A percentile compares a stretch with the other conserved stretches of the same genome.
Conservation (phyloP, 2,329 filamentous ascomycete genomes). For the Fusarium brachygibbosum region DNA sequence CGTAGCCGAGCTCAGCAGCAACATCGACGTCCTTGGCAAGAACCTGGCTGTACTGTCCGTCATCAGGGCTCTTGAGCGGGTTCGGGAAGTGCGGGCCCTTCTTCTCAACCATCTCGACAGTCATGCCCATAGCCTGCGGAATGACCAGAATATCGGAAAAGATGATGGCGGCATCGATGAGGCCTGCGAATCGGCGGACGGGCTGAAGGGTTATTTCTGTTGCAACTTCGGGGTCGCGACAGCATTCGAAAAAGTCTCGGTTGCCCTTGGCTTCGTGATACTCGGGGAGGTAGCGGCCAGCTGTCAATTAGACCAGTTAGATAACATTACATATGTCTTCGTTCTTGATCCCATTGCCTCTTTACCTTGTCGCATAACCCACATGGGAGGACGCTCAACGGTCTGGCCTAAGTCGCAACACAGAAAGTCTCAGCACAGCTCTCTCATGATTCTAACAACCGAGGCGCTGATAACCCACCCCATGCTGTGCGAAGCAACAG, state of each 20-base stretch:
- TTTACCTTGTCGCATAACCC: conserved; percentile 99
- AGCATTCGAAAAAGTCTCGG: conserved; percentile 98
- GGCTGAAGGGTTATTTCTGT: conserved; percentile 95
- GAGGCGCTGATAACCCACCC: conserved; percentile 67
- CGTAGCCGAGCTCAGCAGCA: conserved; percentile 86
- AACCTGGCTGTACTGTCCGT: conserved; percentile 85
- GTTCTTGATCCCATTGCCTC: conserved; percentile 5
- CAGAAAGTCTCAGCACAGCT: conserved; percentile 42
- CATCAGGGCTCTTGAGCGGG: conserved; percentile 82
- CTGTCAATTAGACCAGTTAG: conserved; percentile 60
- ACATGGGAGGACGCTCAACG: conserved; percentile 93
- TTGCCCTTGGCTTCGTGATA: conserved; percentile 95
- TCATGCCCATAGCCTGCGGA: conserved; percentile 97
- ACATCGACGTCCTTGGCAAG: conserved; percentile 86
- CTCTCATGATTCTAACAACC: conserved; percentile 20
- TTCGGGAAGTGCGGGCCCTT: conserved; percentile 95
- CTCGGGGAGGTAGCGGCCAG: conserved; percentile 96
- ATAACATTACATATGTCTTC: conserved; percentile 3
- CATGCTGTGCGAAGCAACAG: conserved; percentile 89
- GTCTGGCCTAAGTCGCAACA: conserved; percentile 74
- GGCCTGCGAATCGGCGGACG: conserved; percentile 88
- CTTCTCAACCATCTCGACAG: conserved; percentile 98
- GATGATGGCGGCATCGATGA: conserved; percentile 97
- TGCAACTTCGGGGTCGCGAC: conserved; percentile 90
- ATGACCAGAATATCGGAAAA: conserved; percentile 99